These are phyloP conservation scores for Apostasia shenzhenica DNA, from an alignment of 106 monocot species.

Conservation along the genomic window DNA sequence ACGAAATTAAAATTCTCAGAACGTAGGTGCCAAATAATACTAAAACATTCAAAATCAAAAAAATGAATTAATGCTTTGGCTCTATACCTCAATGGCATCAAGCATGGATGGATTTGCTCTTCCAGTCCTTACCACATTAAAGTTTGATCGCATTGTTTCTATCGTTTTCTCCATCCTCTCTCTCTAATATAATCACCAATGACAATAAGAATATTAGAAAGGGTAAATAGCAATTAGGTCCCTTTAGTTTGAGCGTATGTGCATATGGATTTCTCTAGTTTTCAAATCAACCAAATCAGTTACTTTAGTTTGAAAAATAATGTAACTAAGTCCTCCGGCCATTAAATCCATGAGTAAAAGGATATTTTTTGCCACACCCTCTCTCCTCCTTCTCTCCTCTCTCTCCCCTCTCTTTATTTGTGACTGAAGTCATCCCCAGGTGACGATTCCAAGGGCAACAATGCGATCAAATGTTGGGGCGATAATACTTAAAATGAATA, in stretches of 20 bases:
- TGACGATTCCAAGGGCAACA: no score
- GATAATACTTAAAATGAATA: no score
- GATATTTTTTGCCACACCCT: neutral
- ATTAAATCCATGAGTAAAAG: neutral
- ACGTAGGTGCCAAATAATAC: neutral
- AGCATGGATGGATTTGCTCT: conserved; percentile 96
- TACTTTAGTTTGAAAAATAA: no score
- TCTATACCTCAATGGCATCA: conserved; percentile 74
- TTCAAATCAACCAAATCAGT: no score
- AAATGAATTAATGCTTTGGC: neutral
- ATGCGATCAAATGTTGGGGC: no score
- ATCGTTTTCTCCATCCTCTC: conserved; percentile 92
- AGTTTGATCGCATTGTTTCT: conserved; percentile 62
- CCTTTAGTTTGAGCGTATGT: no score
- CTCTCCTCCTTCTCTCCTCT: no score
- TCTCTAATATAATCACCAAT: conserved; percentile 30
- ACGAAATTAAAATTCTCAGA: no score
- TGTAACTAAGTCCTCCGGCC: neutral
- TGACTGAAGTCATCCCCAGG: no score
- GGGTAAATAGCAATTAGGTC: neutral
- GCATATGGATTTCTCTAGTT: no score
- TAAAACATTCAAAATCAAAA: neutral
- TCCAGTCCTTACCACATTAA: conserved; percentile 88
- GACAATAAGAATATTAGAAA: neutral
- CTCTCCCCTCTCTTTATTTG: no score